phyloP scores from a whole-genome alignment of 2,329 filamentous ascomycete genomes.

The Alternaria hordeiaustralica region DNA sequence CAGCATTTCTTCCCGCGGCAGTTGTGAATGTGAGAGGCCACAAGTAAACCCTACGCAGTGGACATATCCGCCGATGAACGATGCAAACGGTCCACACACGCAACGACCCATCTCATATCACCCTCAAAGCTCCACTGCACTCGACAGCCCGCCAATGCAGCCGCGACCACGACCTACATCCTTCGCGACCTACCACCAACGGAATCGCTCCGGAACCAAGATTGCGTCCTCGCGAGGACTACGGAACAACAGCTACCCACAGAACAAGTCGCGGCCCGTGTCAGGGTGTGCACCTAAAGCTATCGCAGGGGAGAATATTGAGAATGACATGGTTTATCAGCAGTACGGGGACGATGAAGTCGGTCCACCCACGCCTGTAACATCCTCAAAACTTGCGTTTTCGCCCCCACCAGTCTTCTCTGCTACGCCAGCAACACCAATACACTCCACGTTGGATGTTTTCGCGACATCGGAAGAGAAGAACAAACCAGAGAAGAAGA shows the following conservation, averaged over 20 bases:
- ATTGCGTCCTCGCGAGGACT: conserved; percentile 40
- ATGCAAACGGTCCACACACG: background rate
- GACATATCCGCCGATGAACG: conserved; percentile 16
- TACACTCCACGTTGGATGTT: conserved; percentile 5
- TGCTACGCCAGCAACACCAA: conserved; percentile 20
- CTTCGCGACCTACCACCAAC: conserved; percentile 31
- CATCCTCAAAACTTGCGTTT: conserved; percentile 1
- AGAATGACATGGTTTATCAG: conserved; percentile 27
- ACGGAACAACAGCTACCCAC: conserved; percentile 30
- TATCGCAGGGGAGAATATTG: conserved; percentile 31
- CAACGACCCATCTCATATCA: conserved; percentile 24
- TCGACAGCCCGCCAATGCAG: conserved; percentile 24
- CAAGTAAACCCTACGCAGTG: conserved; percentile 23
- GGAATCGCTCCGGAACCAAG: conserved; percentile 33
- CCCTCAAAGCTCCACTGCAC: conserved; percentile 19
- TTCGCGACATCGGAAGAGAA: conserved; percentile 16
- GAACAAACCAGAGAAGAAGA: conserved; percentile 27
- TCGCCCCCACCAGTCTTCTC: conserved; percentile 12
- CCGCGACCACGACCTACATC: conserved; percentile 32
- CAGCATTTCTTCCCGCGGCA: conserved; percentile 25
- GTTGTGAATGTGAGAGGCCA: conserved; percentile 21
- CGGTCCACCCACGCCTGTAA: conserved; percentile 28
- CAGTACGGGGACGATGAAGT: conserved; percentile 24
- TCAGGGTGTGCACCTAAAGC: conserved; percentile 24
- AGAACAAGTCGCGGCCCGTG: conserved; percentile 30